phyloP scores from a whole-genome alignment of 352 stramenopile genomes.

The Pseudoperonospora humuli region DNA sequence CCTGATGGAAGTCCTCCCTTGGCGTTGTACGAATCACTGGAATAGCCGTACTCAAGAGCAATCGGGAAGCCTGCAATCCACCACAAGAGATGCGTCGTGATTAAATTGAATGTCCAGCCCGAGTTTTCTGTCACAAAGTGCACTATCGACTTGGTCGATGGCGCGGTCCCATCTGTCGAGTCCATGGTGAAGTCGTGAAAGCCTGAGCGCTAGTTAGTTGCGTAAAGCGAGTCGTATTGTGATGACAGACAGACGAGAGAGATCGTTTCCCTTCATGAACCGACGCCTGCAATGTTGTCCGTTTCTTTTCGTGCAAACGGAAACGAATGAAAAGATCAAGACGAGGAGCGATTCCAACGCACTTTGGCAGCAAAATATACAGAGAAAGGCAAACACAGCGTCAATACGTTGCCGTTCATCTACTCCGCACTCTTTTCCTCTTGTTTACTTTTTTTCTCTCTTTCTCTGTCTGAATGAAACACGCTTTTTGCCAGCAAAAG shows the following conservation, averaged over 20 bases:
- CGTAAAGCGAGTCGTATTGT: no score
- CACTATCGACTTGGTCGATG: constrained; percentile 30
- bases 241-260: no score
- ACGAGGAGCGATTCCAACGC: no score
- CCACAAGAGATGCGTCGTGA: constrained; percentile 74
- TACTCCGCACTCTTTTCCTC: constrained; percentile 9
- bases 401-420: constrained; percentile 12
- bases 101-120: constrained; percentile 83
- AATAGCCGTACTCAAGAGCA: constrained; percentile 74
- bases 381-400: no score
- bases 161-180: constrained; percentile 3
- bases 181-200: constrained; percentile 18
- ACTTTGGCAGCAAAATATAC: no score
- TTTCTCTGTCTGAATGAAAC: constrained; percentile 9
- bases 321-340: no score
- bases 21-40: constrained; percentile 60
- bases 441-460: constrained; percentile 14
- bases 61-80: constrained; percentile 76
- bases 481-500: constrained; percentile 3
- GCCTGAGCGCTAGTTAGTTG: no score
- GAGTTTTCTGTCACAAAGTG: constrained; percentile 67
- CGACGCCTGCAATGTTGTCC: no score
- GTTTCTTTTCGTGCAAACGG: no score
- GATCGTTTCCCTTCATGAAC: no score
- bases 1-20: constrained; percentile 72